Evolutionary conservation across 225 moss, liverwort and hornwort species (phyloP), one percentile per base, ranked within the genome.

Genomic region (Polytrichum commune): DNA sequence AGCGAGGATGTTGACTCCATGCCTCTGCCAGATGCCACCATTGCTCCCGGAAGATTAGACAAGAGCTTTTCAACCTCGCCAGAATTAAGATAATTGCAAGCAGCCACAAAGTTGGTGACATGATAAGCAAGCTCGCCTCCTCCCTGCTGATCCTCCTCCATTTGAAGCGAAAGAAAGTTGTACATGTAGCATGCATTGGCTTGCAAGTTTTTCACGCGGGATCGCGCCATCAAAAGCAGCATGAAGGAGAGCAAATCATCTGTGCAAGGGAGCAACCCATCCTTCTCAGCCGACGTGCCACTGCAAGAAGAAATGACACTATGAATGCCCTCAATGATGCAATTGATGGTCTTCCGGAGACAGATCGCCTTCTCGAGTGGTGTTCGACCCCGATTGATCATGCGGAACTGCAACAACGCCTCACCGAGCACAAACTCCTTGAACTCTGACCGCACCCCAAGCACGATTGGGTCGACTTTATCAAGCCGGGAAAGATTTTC

Each of bases 111-210:
- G 29, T 87, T 84, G 1, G 87, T 87, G 6, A 87, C 87, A 8
- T 87, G 87, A 19, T 87, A 87, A 4, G 79, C 81, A 5, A 87
- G 84, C 70, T 87, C 87, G 16, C 87, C 87, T 8, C 84, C 84
- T 46, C 46, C 46, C 46, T 46, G 46, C 53, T 81, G 81, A 27
- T 83, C 87, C 13, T 84, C 83, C 27, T 84, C 81, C 79, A 75
- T 77, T 25, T 73, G 84, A 7, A 87, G 79, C 1, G 81, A 82
- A 6, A 84, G 75, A 57, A 87, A 87, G 29, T 87, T 87, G 20
- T 84, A 79, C 87, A 87, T 87, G 75, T 87, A 87, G 57, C 87
- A 87, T 2, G 87, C 87, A 24, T 87, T 87, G 2, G 87, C 87
- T 64, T 87, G 87, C 38, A 87, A 53, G 55, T 87, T 87, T 68